Conservation (phyloP, 169 alveolate species). For the Amoebophrya sp. region DNA sequence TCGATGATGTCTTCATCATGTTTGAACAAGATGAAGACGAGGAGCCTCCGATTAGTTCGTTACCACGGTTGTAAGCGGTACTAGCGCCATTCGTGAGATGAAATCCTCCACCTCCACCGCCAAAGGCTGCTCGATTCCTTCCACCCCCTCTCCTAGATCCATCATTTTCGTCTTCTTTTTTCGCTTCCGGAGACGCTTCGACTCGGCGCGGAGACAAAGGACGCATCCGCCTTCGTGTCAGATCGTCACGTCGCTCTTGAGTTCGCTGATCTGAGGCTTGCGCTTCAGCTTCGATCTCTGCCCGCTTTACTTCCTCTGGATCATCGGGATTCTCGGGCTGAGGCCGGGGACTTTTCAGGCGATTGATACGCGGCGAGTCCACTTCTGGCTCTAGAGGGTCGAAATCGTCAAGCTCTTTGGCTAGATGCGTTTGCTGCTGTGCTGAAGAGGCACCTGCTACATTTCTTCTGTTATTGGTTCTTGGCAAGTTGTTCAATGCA, state of each 20-base stretch:
- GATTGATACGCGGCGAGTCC: neutral
- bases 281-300: neutral
- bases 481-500: no score
- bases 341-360: neutral
- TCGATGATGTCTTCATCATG: neutral
- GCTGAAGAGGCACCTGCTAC: neutral
- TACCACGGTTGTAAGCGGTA: no score
- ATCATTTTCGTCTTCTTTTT: neutral
- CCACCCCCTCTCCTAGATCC: neutral
- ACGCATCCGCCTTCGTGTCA: neutral
- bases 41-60: no score
- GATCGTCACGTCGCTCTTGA: neutral
- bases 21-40: no score
- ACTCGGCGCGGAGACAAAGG: neutral
- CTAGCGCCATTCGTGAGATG: no score
- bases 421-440: neutral
- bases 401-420: neutral
- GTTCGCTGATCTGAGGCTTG: neutral
- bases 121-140: neutral
- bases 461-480: no score
- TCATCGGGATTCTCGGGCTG: neutral
- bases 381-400: neutral
- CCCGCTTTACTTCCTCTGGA: neutral
- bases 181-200: neutral
- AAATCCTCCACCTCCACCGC: neutral